These are phyloP conservation scores for Penicillium sp. DNA, from an alignment of 2,329 filamentous ascomycete species.

Conservation along the genomic window DNA sequence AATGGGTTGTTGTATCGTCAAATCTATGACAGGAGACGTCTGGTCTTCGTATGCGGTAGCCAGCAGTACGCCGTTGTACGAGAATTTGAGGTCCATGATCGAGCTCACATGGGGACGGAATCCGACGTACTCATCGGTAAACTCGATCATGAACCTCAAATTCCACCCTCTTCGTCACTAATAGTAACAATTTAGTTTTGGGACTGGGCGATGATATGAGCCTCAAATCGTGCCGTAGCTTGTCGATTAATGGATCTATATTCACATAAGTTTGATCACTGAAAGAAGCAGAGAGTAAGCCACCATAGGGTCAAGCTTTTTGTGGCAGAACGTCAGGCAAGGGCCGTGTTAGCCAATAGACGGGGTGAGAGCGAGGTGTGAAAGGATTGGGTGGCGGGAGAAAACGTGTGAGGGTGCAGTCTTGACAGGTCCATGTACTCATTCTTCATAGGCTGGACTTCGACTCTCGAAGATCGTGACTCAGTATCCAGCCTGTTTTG, in stretches of 20 bases:
- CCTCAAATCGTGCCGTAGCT: too few species aligned
- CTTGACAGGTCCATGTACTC: background rate
- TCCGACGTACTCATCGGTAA: conserved; percentile 58
- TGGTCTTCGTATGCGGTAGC: conserved; percentile 75
- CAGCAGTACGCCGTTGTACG: conserved; percentile 64
- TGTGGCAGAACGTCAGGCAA: too few species aligned
- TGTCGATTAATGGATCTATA: too few species aligned
- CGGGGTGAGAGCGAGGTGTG: too few species aligned
- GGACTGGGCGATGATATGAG: too few species aligned
- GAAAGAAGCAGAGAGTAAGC: too few species aligned
- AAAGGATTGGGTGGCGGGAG: too few species aligned
- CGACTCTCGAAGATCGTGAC: background rate
- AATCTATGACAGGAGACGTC: conserved; percentile 68
- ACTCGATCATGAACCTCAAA: conserved; percentile 49
- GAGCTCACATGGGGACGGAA: conserved; percentile 69
- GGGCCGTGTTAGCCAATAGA: too few species aligned
- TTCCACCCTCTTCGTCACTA: conserved; percentile 68
- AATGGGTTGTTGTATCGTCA: conserved; percentile 59
- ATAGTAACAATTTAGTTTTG: conserved; percentile 66
- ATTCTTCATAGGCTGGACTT: background rate
- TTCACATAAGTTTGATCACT: too few species aligned
- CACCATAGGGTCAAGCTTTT: too few species aligned
- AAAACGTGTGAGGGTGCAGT: background rate
- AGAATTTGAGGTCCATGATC: conserved; percentile 71
- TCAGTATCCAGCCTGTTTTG: background rate